Base-by-base conservation (phyloP, 495 filamentous ascomycete genomes). In the Annulohypoxylon bovei region DNA sequence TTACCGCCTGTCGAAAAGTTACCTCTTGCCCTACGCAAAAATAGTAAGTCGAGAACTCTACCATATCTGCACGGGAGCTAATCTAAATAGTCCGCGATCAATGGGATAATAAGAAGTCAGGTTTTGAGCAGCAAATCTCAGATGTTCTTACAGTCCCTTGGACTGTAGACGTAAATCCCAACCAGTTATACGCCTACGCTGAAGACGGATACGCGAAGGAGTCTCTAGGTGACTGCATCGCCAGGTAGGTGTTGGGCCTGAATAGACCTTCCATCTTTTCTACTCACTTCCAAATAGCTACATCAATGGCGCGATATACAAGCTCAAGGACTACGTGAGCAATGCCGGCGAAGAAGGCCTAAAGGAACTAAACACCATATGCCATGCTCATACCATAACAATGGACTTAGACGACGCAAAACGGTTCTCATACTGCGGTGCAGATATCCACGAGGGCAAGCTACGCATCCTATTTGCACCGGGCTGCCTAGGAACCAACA, bases 21-120 rank as follows among this genome's bases (percentile, higher is more conserved):
- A 7, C 79, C 85, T n/a, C 82, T 88, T 59, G 84, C 81, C 23
- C 63, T 83, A 27, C 83, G 84, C 68, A 86, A 85, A 73, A 86
- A 84, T 70, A 70, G 84, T 85, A 67, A 68, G 80, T 69, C 40
- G 3, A 8, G 32, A 8, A 50, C 14, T 30, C 28, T 42, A n/a
- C 18, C 20, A 18, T 22, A 12, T 3, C 22, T 25, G 20, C 18
- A 28, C 16, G 25, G 53, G 23, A 20, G 47, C 69, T 62, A 52
- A 72, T 18, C 6, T 6, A 1, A 27, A 6, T 47, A 87, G 84
- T 87, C 66, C 81, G 85, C 3, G 85, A 88, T 63, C 80, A 81
- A 22, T 87, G 78, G 77, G 84, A 85, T n/a, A 77, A 68, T 54
- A 83, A 81, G 63, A 84, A 82, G 67, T 62, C 67, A 4, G 79